phyloP scores from a whole-genome alignment of 306 rosid species.

The Dicorynia guianensis region DNA sequence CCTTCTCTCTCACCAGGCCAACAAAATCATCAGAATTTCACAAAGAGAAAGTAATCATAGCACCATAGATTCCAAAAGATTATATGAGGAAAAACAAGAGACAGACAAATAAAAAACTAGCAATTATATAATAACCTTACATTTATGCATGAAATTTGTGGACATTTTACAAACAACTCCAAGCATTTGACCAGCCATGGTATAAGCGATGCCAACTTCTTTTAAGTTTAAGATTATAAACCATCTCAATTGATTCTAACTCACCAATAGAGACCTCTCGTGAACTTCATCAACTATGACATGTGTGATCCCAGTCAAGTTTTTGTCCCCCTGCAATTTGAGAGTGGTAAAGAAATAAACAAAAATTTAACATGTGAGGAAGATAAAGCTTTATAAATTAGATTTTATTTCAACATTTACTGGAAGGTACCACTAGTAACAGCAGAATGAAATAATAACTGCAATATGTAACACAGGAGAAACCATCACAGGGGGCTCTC shows the following conservation, averaged over 20 bases:
- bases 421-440: constrained; percentile 15
- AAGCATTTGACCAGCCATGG: constrained; percentile 33
- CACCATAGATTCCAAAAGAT: background rate
- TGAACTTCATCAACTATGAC: constrained; percentile 97
- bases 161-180: constrained; percentile 31
- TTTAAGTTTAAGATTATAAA: constrained; percentile 22
- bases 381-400: constrained; percentile 17
- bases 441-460: constrained; percentile 8
- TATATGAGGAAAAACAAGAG: background rate
- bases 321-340: constrained; percentile 73
- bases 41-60: no score
- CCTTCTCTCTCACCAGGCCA: no score
- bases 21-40: no score
- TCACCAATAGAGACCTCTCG: constrained; percentile 93
- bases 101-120: background rate
- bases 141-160: constrained; percentile 22
- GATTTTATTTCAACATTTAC: background rate
- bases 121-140: background rate
- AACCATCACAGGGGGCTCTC: background rate
- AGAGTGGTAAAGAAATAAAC: constrained; percentile 21
- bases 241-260: constrained; percentile 43
- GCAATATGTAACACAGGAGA: background rate
- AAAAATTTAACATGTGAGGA: constrained; percentile 10
- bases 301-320: constrained; percentile 82
- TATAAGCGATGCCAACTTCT: constrained; percentile 27